phyloP scores from a whole-genome alignment of 768 basidiomycete species.

The Tremella mesenterica region DNA sequence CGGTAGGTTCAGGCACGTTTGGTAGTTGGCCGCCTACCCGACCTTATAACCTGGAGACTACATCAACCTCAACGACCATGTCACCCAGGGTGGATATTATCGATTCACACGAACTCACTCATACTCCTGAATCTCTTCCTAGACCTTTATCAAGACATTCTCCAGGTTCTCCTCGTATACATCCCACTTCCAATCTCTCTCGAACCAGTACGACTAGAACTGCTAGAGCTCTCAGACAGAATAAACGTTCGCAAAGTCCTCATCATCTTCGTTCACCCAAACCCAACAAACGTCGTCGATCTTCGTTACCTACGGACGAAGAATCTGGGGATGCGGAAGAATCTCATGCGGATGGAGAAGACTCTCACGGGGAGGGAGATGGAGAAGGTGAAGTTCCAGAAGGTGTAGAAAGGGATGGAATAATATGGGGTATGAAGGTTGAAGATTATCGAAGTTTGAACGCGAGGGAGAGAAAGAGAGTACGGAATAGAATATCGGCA shows the following conservation, averaged over 20 bases:
- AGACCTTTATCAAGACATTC: neutral
- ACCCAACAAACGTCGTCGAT: slow-evolving; percentile 5
- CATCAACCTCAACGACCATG: neutral
- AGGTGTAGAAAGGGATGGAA: slow-evolving; percentile 41
- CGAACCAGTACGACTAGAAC: neutral
- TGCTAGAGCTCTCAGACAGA: neutral
- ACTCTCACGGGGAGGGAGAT: slow-evolving; percentile 21
- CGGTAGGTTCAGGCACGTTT: neutral
- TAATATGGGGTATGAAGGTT: slow-evolving; percentile 45
- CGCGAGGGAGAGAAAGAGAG: slow-evolving; percentile 41
- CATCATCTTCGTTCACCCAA: neutral
- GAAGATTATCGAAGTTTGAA: slow-evolving; percentile 36
- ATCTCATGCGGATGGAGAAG: too few relatives aligned
- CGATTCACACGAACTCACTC: neutral
- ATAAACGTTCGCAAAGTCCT: neutral
- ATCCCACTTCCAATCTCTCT: neutral
- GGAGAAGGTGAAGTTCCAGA: slow-evolving; percentile 26
- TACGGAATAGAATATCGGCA: slow-evolving; percentile 42
- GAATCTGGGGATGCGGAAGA: too few relatives aligned
- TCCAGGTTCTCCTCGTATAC: neutral
- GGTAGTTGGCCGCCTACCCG: neutral
- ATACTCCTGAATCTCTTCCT: neutral
- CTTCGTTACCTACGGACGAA: slow-evolving; percentile 9
- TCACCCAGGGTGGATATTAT: neutral
- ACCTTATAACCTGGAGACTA: neutral